Base-by-base conservation (phyloP, 139 green algal genomes). In the Dunaliella primolecta region DNA sequence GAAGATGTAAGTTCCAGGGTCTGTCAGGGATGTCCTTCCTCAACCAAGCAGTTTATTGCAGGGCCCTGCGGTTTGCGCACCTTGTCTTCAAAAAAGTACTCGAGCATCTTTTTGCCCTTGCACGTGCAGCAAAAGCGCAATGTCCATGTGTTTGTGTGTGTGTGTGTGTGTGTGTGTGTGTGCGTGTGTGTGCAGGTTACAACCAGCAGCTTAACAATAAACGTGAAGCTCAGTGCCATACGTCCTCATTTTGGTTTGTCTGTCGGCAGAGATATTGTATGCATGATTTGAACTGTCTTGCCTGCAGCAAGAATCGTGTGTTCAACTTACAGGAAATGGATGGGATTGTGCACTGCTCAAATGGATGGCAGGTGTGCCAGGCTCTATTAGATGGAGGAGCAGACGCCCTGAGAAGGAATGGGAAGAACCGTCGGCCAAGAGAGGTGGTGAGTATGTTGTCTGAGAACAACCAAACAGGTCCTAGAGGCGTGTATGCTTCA, bases 351-450 rank as follows among this genome's bases (percentile, higher is more conserved):
- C 77, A 29, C 15, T 24, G 25, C 72, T 21, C 32, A 29, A 70
- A 36, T 71, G 7, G 55, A 38, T 35, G 29, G 20, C 81, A 91
- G 87, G 87, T 87, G 29, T 94, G 91, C 84, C 71, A 81, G 35
- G 89, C 84, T 32, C 87, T 95, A 24, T 38, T 93, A 23, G 88
- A 88, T 21, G 76, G 78, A 1, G 89, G 92, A 7, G 91, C 91
- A 24, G 89, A 94, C 34, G 74, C 90, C 25, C 78, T 92, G 36
- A 84, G 80, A 2, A 85, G 91, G 11, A 95, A 95, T 84, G 84
- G 35, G 75, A 94, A 94, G 84, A 95, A 95, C 86, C 85, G 92
- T 30, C 91, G 87, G 23, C 87, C 92, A 3, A 36, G 87, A 1
- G 81, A 76, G 1, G 88, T 92, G 87, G 82, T 92, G 75, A 81